These are phyloP conservation scores for Echinochloa phyllopogon DNA, from an alignment of 176 grass and related monocot genomes.

Conservation along the genomic window DNA sequence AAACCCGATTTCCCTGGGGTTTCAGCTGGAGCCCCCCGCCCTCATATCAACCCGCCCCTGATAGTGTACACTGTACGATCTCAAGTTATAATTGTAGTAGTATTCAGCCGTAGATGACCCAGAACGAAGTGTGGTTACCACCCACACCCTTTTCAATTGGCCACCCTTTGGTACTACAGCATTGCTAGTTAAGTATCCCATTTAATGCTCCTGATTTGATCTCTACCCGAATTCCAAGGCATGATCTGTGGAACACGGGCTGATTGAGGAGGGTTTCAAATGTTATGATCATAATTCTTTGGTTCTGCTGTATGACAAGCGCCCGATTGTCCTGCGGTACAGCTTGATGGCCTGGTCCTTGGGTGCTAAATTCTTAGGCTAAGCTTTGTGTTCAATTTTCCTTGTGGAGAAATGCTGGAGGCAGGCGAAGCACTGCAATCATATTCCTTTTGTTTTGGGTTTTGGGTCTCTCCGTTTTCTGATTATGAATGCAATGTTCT, in stretches of 20 bases:
- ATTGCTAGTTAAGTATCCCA: constrained; percentile 7
- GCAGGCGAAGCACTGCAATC: not conserved
- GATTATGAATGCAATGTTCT: constrained; percentile 30
- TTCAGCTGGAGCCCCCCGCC: not conserved
- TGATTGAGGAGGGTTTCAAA: not conserved
- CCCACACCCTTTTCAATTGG: constrained; percentile 31
- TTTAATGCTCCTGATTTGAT: constrained; percentile 42
- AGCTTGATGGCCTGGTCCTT: not conserved
- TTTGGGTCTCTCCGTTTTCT: not conserved
- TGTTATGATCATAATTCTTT: constrained; percentile 14
- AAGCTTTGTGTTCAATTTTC: not conserved
- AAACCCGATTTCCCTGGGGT: not conserved
- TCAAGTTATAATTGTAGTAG: constrained; percentile 39
- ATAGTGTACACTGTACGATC: constrained; percentile 44
- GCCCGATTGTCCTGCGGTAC: not conserved
- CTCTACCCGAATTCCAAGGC: not conserved
- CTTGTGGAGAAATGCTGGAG: not conserved
- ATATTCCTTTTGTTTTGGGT: not conserved
- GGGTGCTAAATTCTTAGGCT: not conserved
- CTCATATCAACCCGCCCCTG: not conserved
- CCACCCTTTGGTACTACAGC: constrained; percentile 20
- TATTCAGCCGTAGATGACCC: constrained; percentile 35
- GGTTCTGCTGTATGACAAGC: not conserved
- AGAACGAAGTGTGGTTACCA: constrained; percentile 4
- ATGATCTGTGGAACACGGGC: not conserved